Percentiles rank a stretch among this genome's conserved stretches.
These are phyloP conservation scores for Cucurbita argyrosperma DNA, from an alignment of 306 rosid genomes.

Conservation along the genomic window DNA sequence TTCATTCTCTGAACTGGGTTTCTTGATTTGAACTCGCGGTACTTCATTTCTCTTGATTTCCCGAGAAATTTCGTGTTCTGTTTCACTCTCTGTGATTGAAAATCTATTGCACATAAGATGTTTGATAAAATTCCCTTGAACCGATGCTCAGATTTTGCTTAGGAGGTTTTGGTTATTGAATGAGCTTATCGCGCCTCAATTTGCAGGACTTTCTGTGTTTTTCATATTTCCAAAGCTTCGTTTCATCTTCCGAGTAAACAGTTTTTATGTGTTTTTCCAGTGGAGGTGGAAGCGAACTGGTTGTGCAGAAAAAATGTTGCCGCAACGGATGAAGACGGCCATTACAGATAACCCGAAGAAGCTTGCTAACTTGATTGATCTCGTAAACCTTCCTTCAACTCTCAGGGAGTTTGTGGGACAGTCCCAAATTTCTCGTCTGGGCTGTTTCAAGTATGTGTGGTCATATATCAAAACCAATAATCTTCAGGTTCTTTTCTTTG, in stretches of 20 bases:
- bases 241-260: neutral
- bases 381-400: slow-evolving; percentile 61
- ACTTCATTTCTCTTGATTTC: neutral
- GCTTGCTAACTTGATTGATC: slow-evolving; percentile 78
- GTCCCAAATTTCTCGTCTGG: slow-evolving; percentile 74
- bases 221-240: neutral
- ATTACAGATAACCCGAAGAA: slow-evolving; percentile 77
- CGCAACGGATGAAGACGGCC: slow-evolving; percentile 42
- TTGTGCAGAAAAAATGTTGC: slow-evolving; percentile 35
- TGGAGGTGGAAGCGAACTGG: neutral
- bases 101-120: slow-evolving; percentile 2
- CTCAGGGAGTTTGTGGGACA: slow-evolving; percentile 71
- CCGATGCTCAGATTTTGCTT: neutral
- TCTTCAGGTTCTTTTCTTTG: slow-evolving; percentile 45
- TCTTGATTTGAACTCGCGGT: neutral
- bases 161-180: too few species aligned
- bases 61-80: neutral
- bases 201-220: neutral
- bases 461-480: slow-evolving; percentile 74
- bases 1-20: neutral
- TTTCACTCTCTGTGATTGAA: neutral
- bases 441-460: slow-evolving; percentile 69
- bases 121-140: slow-evolving; percentile 11
- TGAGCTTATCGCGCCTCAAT: too few species aligned
- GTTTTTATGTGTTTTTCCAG: neutral